Evolutionary conservation across 257 asterid species (phyloP).

Genomic region (Eucommia ulmoides): DNA sequence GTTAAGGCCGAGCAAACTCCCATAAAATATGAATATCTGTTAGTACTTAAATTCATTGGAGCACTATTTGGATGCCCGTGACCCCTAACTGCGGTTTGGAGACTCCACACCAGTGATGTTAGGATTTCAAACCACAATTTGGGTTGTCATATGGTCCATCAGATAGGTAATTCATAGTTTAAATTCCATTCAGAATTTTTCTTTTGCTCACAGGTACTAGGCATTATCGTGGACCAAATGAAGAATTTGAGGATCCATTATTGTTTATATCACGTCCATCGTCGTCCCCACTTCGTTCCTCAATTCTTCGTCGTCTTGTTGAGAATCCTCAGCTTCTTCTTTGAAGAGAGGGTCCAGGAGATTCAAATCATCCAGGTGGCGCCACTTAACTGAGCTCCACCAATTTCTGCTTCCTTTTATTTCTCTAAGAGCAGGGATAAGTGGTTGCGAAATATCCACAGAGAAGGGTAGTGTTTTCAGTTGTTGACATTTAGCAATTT

Average conservation of each 20-base stretch:
- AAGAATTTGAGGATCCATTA: slow-evolving; percentile 6
- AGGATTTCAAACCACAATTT: too few relatives aligned
- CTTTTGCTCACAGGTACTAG: too few relatives aligned
- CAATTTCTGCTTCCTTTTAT: slow-evolving; percentile 18
- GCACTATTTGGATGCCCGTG: too few relatives aligned
- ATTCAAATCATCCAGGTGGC: slow-evolving; percentile 1
- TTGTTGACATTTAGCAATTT: slow-evolving; percentile 11
- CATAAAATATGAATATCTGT: too few relatives aligned
- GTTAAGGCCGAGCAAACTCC: too few relatives aligned
- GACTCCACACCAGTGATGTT: too few relatives aligned
- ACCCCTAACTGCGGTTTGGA: too few relatives aligned
- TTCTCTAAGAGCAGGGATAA: slow-evolving; percentile 9
- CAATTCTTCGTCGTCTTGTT: not conserved
- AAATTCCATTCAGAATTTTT: too few relatives aligned
- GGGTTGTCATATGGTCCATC: too few relatives aligned
- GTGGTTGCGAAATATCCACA: slow-evolving; percentile 8
- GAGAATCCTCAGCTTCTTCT: slow-evolving; percentile 5
- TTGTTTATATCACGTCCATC: not conserved
- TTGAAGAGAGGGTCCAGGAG: slow-evolving; percentile 6
- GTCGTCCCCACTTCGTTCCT: not conserved
- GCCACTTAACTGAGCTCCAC: slow-evolving; percentile 4
- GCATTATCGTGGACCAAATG: slow-evolving; percentile 10
- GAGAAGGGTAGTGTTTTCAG: slow-evolving; percentile 10
- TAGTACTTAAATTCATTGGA: too few relatives aligned
- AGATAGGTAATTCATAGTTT: too few relatives aligned